Base-by-base conservation (phyloP, 2,329 filamentous ascomycete genomes). In the Aspergillus ibericus region DNA sequence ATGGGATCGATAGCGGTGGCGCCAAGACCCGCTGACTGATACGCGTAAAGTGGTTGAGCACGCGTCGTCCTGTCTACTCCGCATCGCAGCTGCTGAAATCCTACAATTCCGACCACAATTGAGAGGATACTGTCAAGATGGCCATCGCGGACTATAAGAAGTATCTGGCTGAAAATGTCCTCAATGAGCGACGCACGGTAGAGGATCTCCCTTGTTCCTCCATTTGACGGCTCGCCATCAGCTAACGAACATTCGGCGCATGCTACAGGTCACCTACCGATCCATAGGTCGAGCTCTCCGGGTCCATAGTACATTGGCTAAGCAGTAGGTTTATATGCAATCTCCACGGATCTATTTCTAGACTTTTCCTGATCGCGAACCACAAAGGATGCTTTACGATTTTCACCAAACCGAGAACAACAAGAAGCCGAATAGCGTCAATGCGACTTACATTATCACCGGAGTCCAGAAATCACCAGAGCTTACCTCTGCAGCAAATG, bases 391-490 rank as follows among this genome's bases (percentile, higher is more conserved):
- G 85, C 85, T 93, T 15, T 96, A 86, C 75, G 90, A 96, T 32
- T 98, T 96, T 66, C 86, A 97, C 73, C 82, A 83, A 62, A 85
- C 82, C 57, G 90, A 96, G 72, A 96, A 92, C 74, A 82, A 80
- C 55, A 91, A 89, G 74, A 89, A 87, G 60, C 82, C 89, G 0
- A 84, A 86, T 20, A 88, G 86, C 25, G 81, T 97, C n/a, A 86
- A 96, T 77, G 95, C 93, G 46, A 97, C 92, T n/a, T 99, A 97
- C 76, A 80, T 97, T 50, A 72, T 99, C 47, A 89, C 88, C 52
- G 95, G 93, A 38, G 84, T 80, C 20, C 89, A 85, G 68, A 81
- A 76, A 54, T 68, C 69, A 5, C 70, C 71, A 16, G 73, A 76
- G 13, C 53, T 65, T 9, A 29, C 36, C 5, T 44, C 68, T 22